phyloP scores from a whole-genome alignment of 2,329 filamentous ascomycete genomes.

The Tolypocladium album region DNA sequence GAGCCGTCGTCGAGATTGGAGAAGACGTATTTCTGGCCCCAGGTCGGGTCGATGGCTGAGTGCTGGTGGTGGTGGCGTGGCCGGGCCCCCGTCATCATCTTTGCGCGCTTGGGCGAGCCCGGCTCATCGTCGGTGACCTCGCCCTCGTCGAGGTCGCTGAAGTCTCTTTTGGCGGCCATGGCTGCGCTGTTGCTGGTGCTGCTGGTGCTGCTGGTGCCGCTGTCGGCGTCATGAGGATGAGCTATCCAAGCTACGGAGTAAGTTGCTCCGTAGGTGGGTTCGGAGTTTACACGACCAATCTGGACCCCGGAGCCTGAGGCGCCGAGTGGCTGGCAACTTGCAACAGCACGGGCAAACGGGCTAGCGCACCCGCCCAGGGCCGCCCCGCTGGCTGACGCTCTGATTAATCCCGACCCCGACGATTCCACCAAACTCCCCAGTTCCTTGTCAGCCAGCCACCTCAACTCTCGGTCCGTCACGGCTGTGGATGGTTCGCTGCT shows the following conservation, averaged over 20 bases:
- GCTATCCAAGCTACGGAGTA: too few species aligned
- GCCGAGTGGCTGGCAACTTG: too few species aligned
- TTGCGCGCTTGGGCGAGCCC: slow-evolving; percentile 14
- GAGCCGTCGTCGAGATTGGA: slow-evolving; percentile 45
- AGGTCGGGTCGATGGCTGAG: slow-evolving; percentile 48
- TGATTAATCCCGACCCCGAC: neutral
- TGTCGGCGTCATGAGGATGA: neutral
- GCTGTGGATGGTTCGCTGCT: slow-evolving; percentile 11
- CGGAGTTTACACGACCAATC: neutral
- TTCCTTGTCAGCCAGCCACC: neutral
- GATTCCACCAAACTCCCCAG: neutral
- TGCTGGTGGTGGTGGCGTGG: slow-evolving; percentile 30
- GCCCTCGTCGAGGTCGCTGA: slow-evolving; percentile 18
- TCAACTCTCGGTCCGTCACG: neutral
- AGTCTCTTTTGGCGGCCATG: slow-evolving; percentile 26
- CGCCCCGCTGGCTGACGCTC: neutral
- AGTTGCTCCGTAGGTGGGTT: too few species aligned
- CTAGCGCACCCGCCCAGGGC: neutral
- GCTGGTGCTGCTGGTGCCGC: too few species aligned
- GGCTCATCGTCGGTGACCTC: slow-evolving; percentile 14
- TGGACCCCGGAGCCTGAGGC: neutral
- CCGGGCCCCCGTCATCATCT: slow-evolving; percentile 14
- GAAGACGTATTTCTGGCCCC: slow-evolving; percentile 63
- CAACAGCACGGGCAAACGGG: too few species aligned
- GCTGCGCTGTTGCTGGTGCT: neutral